Evolutionary conservation across 345 rosid genomes (phyloP).

Genomic region (Gossypium thurberi): DNA sequence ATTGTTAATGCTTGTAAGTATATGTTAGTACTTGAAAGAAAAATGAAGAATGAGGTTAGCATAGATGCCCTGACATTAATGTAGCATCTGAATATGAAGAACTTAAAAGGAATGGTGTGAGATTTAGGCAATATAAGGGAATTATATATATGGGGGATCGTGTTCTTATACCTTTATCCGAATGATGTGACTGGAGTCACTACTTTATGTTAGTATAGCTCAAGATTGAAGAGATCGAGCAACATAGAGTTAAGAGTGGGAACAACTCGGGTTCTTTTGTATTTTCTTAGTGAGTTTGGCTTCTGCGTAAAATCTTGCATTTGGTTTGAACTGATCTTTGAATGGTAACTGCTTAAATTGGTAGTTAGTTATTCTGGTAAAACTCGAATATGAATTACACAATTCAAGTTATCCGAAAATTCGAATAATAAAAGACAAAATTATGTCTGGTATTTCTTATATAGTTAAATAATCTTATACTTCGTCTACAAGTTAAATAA

Average conservation of each 20-base stretch:
- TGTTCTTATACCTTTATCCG: too few species aligned
- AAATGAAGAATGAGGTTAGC: neutral
- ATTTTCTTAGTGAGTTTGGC: neutral
- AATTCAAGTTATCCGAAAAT: rapidly evolving
- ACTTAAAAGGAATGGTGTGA: neutral
- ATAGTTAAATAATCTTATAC: too few species aligned
- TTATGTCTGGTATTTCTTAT: rapidly evolving
- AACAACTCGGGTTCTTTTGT: neutral
- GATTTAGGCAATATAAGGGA: neutral
- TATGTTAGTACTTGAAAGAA: neutral
- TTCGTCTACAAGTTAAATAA: too few species aligned
- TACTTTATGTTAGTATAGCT: too few species aligned
- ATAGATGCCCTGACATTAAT: neutral
- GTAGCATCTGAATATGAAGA: too few species aligned
- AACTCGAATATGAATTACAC: too few species aligned
- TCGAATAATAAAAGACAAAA: too few species aligned
- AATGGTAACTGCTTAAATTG: neutral
- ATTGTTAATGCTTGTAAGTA: neutral
- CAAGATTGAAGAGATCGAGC: neutral
- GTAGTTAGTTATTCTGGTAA: neutral
- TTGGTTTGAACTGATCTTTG: neutral
- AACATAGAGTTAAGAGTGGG: neutral
- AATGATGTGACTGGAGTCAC: too few species aligned
- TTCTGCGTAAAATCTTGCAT: neutral
- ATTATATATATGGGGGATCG: neutral